Percentiles rank a stretch among this genome's conserved stretches.
These are phyloP conservation scores for Cucurbita maxima DNA, from an alignment of 306 rosid species.

Conservation along the genomic window DNA sequence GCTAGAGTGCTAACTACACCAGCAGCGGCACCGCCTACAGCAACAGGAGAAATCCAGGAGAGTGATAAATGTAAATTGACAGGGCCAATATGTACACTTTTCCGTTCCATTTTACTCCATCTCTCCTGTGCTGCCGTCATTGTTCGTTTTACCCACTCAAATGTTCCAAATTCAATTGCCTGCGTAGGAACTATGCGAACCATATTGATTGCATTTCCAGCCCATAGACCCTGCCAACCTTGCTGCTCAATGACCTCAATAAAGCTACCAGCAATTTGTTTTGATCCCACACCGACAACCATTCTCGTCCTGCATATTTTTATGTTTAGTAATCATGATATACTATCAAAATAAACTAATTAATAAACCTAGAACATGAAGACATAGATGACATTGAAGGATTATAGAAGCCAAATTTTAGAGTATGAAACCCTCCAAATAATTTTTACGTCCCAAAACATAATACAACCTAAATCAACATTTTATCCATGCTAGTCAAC, in stretches of 20 bases:
- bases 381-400: neutral
- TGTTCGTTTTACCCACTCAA: constrained; percentile 67
- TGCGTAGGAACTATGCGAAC: constrained; percentile 87
- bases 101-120: constrained; percentile 35
- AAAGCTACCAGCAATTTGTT: constrained; percentile 62
- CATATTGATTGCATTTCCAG: constrained; percentile 90
- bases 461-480: neutral
- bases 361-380: neutral
- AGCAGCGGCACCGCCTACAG: constrained; percentile 94
- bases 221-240: constrained; percentile 98
- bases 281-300: constrained; percentile 94
- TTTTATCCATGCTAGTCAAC: neutral
- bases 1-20: constrained; percentile 67
- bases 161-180: constrained; percentile 79
- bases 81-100: constrained; percentile 52
- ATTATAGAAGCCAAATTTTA: neutral
- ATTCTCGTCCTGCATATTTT: constrained; percentile 68
- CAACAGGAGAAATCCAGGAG: constrained; percentile 88
- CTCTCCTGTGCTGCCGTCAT: constrained; percentile 59
- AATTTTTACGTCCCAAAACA: neutral
- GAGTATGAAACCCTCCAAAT: neutral
- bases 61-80: constrained; percentile 40
- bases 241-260: constrained; percentile 76
- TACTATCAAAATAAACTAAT: neutral
- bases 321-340: neutral